These are phyloP conservation scores for Cladosporium oxysporum DNA, from an alignment of 2,329 filamentous ascomycete genomes.

Conservation along the genomic window DNA sequence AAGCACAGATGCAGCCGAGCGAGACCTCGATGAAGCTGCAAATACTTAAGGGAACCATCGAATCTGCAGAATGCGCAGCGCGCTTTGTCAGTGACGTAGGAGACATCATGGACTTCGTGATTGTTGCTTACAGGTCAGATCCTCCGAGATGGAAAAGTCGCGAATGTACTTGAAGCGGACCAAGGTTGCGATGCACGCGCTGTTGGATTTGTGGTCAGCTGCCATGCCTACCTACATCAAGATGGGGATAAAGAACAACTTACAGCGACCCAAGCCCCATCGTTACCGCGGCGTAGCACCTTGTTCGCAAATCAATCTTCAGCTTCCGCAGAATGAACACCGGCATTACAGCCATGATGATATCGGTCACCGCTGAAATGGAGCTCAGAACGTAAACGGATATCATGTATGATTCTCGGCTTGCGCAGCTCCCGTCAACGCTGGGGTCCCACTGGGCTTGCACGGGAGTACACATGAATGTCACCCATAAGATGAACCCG, in stretches of 20 bases:
- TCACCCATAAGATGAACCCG: not conserved
- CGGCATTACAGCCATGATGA: not conserved
- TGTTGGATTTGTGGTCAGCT: not conserved
- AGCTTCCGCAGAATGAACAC: constrained; percentile 2
- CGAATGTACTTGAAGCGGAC: constrained; percentile 13
- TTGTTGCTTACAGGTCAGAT: not conserved
- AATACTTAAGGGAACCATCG: constrained; percentile 3
- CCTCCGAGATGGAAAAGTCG: constrained; percentile 7
- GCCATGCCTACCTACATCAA: not conserved
- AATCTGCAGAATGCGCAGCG: not conserved
- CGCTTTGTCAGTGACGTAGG: not conserved
- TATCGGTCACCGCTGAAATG: constrained; percentile 2
- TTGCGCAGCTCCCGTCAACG: not conserved
- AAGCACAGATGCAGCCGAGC: constrained; percentile 1
- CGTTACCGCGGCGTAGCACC: not conserved
- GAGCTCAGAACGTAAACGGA: not conserved
- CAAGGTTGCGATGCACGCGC: constrained; percentile 1
- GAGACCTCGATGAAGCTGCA: constrained; percentile 11
- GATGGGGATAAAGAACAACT: not conserved
- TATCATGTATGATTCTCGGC: not conserved
- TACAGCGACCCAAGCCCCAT: constrained; percentile 7
- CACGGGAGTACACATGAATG: not conserved
- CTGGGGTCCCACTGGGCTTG: constrained; percentile 8
- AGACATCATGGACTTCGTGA: not conserved
- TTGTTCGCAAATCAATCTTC: constrained; percentile 1